phyloP scores from a whole-genome alignment of 1,139 yeast genomes.

The Blastobotrys malaysiensis region DNA sequence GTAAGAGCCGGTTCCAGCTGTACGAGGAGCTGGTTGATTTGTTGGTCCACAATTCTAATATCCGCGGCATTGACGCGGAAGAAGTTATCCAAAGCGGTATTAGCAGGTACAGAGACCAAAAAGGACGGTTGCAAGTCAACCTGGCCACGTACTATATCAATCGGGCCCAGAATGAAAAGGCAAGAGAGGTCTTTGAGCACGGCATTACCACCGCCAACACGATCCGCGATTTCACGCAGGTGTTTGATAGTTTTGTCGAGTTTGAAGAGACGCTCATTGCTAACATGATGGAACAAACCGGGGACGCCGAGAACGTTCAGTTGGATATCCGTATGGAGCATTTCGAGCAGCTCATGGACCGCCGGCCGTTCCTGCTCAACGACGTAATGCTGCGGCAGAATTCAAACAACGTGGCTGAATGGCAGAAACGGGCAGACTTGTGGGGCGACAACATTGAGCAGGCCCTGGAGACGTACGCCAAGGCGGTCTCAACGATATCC shows the following conservation, averaged over 20 bases:
- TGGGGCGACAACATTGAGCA: slow-evolving; percentile 38
- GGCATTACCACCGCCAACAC: slow-evolving; percentile 46
- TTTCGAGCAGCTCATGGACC: slow-evolving; percentile 52
- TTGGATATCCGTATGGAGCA: slow-evolving; percentile 44
- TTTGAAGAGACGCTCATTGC: slow-evolving; percentile 52
- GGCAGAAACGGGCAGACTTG: slow-evolving; percentile 59
- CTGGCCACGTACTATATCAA: slow-evolving; percentile 47
- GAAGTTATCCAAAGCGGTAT: slow-evolving; percentile 38
- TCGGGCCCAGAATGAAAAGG: slow-evolving; percentile 37
- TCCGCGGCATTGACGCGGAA: slow-evolving; percentile 30
- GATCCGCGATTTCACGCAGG: slow-evolving; percentile 54
- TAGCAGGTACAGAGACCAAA: slow-evolving; percentile 55
- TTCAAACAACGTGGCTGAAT: slow-evolving; percentile 54
- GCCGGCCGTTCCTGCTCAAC: slow-evolving; percentile 53
- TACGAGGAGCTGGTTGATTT: slow-evolving; percentile 47
- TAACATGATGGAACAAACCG: slow-evolving; percentile 32
- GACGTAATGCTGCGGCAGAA: slow-evolving; percentile 64
- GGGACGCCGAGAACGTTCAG: slow-evolving; percentile 23
- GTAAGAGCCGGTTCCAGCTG: slow-evolving; percentile 40
- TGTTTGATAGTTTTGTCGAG: slow-evolving; percentile 61
- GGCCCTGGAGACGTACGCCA: slow-evolving; percentile 53
- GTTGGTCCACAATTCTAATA: slow-evolving; percentile 31
- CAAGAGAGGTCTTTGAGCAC: slow-evolving; percentile 45
- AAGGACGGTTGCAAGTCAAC: slow-evolving; percentile 45
- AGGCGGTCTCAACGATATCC: slow-evolving; percentile 62